phyloP scores from a whole-genome alignment of 306 rosid genomes.

The Hylodesmum podocarpum region DNA sequence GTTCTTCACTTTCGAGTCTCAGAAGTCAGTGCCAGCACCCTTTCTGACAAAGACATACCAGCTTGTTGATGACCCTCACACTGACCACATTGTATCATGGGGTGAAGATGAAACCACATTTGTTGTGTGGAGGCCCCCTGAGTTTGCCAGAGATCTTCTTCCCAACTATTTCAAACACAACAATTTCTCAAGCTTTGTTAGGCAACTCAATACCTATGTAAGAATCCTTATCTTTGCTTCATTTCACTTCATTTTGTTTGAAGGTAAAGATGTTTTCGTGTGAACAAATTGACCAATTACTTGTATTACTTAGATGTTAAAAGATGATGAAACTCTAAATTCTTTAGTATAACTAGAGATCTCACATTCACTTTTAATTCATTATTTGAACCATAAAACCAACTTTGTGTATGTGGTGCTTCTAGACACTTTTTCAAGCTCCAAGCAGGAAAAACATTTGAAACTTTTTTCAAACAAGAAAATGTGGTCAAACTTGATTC shows the following conservation, averaged over 20 bases:
- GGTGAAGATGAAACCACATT: slow-evolving; percentile 54
- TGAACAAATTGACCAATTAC: not conserved
- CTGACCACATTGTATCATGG: slow-evolving; percentile 75
- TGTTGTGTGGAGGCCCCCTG: slow-evolving; percentile 70
- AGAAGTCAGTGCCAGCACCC: slow-evolving; percentile 58
- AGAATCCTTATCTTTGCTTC: slow-evolving; percentile 3
- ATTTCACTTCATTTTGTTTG: not conserved
- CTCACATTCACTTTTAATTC: not conserved
- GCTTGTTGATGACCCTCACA: slow-evolving; percentile 64
- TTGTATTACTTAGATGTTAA: not conserved
- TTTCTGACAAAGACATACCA: slow-evolving; percentile 65
- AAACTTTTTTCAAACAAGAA: not conserved
- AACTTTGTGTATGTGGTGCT: not conserved
- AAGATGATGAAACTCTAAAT: not conserved
- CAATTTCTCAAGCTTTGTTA: slow-evolving; percentile 76
- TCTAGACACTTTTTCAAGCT: not conserved
- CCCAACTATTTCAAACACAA: slow-evolving; percentile 78
- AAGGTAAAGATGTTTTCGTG: not conserved
- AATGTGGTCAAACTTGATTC: not conserved
- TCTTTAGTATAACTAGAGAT: not conserved
- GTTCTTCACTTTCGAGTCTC: slow-evolving; percentile 40
- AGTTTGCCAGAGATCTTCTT: slow-evolving; percentile 66
- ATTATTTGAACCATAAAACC: not conserved
- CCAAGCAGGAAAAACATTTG: not conserved
- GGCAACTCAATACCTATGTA: slow-evolving; percentile 75